Evolutionary conservation across 257 asterid genomes (phyloP).

Genomic region (Petrea volubilis): DNA sequence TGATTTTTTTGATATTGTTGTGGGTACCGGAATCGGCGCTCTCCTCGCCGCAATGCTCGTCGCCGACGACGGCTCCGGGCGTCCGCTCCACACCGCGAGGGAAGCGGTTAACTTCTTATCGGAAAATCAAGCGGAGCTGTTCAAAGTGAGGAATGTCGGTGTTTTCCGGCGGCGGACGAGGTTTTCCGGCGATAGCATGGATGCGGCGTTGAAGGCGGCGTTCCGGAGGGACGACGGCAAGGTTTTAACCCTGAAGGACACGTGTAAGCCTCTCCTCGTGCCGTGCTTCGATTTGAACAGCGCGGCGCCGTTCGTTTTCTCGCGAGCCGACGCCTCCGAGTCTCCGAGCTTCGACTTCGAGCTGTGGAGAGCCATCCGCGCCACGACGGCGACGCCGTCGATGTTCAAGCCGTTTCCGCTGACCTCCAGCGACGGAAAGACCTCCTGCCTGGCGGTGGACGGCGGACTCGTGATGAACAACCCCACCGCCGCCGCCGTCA

Average conservation of each 20-base stretch:
- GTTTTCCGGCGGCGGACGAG: slow-evolving; percentile 47
- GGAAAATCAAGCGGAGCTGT: slow-evolving; percentile 52
- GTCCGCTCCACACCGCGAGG: slow-evolving; percentile 71
- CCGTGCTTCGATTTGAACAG: slow-evolving; percentile 87
- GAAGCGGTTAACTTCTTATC: slow-evolving; percentile 54
- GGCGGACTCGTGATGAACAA: slow-evolving; percentile 97
- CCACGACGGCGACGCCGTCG: slow-evolving; percentile 84
- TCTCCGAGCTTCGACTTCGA: slow-evolving; percentile 84
- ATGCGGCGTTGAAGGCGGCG: slow-evolving; percentile 57
- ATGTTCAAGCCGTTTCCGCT: slow-evolving; percentile 74
- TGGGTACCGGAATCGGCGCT: slow-evolving; percentile 93
- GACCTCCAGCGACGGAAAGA: slow-evolving; percentile 67
- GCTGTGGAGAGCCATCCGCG: slow-evolving; percentile 91
- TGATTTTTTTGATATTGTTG: slow-evolving; percentile 82
- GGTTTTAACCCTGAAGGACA: slow-evolving; percentile 67
- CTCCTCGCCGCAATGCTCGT: slow-evolving; percentile 80
- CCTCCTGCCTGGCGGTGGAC: slow-evolving; percentile 80
- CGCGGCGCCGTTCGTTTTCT: slow-evolving; percentile 92
- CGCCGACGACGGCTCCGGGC: slow-evolving; percentile 70
- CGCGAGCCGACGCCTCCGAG: slow-evolving; percentile 89
- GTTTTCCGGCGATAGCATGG: slow-evolving; percentile 66
- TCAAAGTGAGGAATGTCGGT: slow-evolving; percentile 39
- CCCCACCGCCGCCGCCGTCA: slow-evolving; percentile 95
- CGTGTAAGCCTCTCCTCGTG: slow-evolving; percentile 82
- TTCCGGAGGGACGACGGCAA: slow-evolving; percentile 59